phyloP scores from a whole-genome alignment of 208 protist genomes.

The Angomonas ambiguus region DNA sequence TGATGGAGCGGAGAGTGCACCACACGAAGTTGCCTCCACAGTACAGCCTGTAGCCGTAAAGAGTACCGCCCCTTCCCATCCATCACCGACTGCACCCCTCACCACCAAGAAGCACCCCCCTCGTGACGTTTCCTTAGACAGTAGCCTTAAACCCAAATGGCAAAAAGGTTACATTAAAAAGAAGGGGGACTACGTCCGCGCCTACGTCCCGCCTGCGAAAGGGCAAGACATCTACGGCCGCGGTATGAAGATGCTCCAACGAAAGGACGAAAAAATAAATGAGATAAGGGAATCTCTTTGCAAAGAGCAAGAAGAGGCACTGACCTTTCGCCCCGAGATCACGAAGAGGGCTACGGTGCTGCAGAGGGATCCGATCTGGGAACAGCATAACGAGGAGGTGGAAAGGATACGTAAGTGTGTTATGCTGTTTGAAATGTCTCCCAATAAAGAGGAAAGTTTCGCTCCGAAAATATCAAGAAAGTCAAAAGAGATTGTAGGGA shows the following conservation, averaged over 20 bases:
- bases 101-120: neutral
- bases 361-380: neutral
- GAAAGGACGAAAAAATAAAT: neutral
- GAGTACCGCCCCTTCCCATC: too few species aligned
- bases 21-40: neutral
- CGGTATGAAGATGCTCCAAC: conserved; percentile 1
- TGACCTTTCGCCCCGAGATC: conserved; percentile 1
- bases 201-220: neutral
- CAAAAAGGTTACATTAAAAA: neutral
- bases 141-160: neutral
- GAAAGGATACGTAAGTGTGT: neutral
- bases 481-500: neutral
- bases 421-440: neutral
- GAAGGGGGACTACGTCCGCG: neutral
- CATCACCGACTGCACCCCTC: neutral
- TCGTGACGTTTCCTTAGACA: neutral
- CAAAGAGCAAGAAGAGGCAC: neutral
- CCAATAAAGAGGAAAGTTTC: neutral
- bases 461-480: neutral
- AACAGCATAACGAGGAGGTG: neutral
- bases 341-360: neutral
- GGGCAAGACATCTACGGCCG: neutral
- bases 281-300: neutral
- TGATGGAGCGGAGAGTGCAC: neutral
- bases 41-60: neutral